Evolutionary conservation across 352 stramenopile species (phyloP), one percentile per base, ranked within the genome.

Genomic region (Phytophthora pinifolia): DNA sequence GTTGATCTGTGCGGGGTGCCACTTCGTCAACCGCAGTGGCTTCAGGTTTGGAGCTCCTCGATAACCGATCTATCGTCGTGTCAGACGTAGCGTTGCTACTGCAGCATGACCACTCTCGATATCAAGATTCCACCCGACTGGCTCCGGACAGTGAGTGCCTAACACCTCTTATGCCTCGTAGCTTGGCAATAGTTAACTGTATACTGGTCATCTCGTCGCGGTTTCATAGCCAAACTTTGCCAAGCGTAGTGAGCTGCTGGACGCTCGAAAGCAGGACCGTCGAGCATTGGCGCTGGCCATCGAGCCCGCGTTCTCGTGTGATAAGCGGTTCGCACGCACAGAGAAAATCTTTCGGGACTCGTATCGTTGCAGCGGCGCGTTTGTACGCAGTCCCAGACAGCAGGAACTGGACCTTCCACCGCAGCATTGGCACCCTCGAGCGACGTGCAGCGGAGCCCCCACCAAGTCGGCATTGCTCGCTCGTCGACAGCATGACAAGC

Each of bases 71-170:
- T 13, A 38, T 37, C 5, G 8, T 51, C 4, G n/a, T 18, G 15
- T 12, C 4, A 12, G 1, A 13, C 17, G 6, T 6, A 45, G 18
- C 25, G 42, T 31, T 9, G 8, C 17, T 32, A 20, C n/a, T 49
- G 46, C 18, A 46, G 32, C n/a, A 76, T 76, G 67, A 35, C 67
- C 22, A 48, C 65, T 2, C 13, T 58, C 6, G 64, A 65, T 35
- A 46, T 81, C 43, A 74, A 70, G 64, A 76, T 86, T 37, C 78
- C 76, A 9, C 64, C 72, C 15, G 69, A 88, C 25, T 88, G 78
- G 78, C 60, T 84, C 9, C 72, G 57, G 39, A 54, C 54, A 38
- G 72, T 82, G 36, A 35, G 66, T 62, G 10, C 6, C 12, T 42
- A 18, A 9, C 10, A 22, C 18, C 31, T 41, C 2, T 35, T 3